Base-by-base conservation (phyloP, 768 basidiomycete genomes). In the Tulasnella sp. region DNA sequence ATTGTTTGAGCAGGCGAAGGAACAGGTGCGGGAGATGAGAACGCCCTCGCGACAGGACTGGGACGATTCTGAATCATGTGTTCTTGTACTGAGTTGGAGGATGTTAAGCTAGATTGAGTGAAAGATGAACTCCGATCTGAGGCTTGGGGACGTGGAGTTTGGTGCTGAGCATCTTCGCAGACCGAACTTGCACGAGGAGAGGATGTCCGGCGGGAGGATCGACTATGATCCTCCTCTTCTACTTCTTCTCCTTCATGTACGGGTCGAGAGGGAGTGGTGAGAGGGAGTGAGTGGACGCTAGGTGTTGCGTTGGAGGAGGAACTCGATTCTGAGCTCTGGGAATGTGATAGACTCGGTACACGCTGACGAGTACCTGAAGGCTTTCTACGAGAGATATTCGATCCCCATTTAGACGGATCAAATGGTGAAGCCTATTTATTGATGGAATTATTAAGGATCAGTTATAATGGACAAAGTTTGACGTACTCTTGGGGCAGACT, bases 1-100 rank as follows among this genome's bases (percentile, higher is more conserved):
- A 5, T 66, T 63, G 65, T 60, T 7, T 72, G 67, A 24, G 69
- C 68, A 1, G 55, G 1, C 46, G 45, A 19, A 56, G 53, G 29
- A 41, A 13, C 9, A 69, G 59, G 4, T 77, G 71, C 24, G 73
- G 60, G 47, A 73, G 68, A 63, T 79, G 75, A 19, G 82, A 72
- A 10, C 82, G 72, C 40, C 71, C 66, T 33, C 9, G 19, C 25
- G 40, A n/a, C n/a, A n/a, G n/a, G n/a, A n/a, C n/a, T n/a, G n/a
- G n/a, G n/a, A n/a, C n/a, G n/a, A n/a, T n/a, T n/a, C n/a, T n/a
- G n/a, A n/a, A n/a, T n/a, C n/a, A n/a, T n/a, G n/a, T n/a, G n/a
- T n/a, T n/a, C n/a, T n/a, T n/a, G n/a, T n/a, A n/a, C 19, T n/a
- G n/a, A 40, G 39, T n/a, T 40, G 39, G 5, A 25, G 19, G n/a